phyloP scores from a whole-genome alignment of 2,329 filamentous ascomycete species.

The Trichoderma breve region DNA sequence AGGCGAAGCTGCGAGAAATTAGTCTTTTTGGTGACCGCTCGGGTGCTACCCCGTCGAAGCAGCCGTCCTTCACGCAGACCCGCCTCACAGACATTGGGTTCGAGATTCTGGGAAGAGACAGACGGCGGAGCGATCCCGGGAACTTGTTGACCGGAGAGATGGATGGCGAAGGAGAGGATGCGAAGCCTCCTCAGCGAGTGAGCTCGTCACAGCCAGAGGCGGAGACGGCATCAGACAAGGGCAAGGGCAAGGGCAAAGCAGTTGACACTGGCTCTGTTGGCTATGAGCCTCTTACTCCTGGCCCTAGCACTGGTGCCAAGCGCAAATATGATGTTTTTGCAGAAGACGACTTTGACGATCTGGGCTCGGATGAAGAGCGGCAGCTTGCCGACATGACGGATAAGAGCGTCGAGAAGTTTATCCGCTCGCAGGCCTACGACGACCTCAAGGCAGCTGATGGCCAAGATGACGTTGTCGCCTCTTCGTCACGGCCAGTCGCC shows the following conservation, averaged over 20 bases:
- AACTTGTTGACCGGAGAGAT: neutral
- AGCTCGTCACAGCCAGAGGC: conserved; percentile 7
- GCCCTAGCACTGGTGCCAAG: conserved; percentile 26
- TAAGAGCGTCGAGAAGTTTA: conserved; percentile 32
- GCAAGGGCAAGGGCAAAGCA: neutral
- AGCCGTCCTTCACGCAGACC: conserved; percentile 32
- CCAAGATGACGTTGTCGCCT: conserved; percentile 26
- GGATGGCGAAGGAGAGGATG: neutral
- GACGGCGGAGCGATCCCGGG: conserved; percentile 20
- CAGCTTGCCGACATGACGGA: conserved; percentile 39
- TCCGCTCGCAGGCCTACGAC: conserved; percentile 20
- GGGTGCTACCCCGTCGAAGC: conserved; percentile 24
- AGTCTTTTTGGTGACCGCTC: conserved; percentile 20
- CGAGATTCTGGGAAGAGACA: conserved; percentile 26
- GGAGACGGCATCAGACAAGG: neutral
- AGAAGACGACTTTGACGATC: conserved; percentile 34
- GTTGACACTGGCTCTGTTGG: neutral
- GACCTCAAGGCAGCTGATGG: conserved; percentile 24
- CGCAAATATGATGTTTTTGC: conserved; percentile 30
- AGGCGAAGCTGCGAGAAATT: conserved; percentile 34
- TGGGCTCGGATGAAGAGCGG: conserved; percentile 41
- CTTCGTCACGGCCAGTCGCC: conserved; percentile 36
- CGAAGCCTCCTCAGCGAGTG: neutral
- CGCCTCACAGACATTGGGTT: conserved; percentile 33
- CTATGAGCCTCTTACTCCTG: conserved; percentile 11